phyloP scores from a whole-genome alignment of 164 flowering plant genomes.

The Tetracentron sinense region DNA sequence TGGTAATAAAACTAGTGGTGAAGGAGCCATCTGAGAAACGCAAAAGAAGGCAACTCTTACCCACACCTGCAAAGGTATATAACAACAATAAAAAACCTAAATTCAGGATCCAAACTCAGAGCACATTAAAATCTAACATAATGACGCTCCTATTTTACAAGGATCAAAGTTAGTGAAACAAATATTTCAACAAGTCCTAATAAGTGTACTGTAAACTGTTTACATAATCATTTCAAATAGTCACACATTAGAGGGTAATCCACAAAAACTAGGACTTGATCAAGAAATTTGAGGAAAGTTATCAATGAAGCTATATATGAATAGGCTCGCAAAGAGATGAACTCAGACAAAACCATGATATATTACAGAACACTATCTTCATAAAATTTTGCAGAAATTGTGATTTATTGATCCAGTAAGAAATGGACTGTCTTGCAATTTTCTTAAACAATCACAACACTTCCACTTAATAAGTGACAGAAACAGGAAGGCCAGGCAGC shows the following conservation, averaged over 20 bases:
- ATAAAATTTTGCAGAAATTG: not conserved
- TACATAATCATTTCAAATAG: not conserved
- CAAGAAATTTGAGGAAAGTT: too few species aligned
- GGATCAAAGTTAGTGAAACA: too few species aligned
- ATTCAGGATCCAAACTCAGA: not conserved
- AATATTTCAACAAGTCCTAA: not conserved
- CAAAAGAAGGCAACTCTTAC: conserved; percentile 79
- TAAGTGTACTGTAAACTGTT: too few species aligned
- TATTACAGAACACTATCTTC: too few species aligned
- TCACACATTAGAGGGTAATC: too few species aligned
- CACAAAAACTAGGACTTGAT: too few species aligned
- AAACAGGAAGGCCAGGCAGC: not conserved
- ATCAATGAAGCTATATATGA: too few species aligned
- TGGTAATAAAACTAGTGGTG: conserved; percentile 76
- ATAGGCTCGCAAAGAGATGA: too few species aligned
- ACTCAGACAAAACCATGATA: too few species aligned
- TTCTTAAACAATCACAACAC: not conserved
- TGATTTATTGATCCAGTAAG: not conserved
- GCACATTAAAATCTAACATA: too few species aligned
- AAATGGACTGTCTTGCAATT: not conserved
- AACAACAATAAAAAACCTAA: too few species aligned
- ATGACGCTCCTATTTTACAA: too few species aligned
- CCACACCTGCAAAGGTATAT: conserved; percentile 50
- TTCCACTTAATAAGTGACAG: not conserved
- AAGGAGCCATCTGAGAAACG: conserved; percentile 82